Evolutionary conservation across 768 basidiomycete species (phyloP).

Genomic region (Tricholoma hemisulphureum): DNA sequence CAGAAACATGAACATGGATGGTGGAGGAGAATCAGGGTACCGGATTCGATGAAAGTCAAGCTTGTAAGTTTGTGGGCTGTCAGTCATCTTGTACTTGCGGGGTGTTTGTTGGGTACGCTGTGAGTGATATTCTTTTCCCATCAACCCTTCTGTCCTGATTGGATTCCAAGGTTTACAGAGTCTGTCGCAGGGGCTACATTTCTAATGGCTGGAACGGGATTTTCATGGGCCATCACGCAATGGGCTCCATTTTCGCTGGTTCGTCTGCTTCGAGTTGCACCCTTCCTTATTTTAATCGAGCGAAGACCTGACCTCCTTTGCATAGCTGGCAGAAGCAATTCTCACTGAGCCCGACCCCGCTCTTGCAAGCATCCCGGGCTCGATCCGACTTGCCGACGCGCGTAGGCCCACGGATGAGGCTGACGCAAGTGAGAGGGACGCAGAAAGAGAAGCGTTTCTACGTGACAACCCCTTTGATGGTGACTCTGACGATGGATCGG

Average conservation of each 20-base stretch:
- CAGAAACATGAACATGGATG: neutral
- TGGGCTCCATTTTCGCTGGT: slow-evolving; percentile 95
- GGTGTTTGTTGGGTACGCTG: slow-evolving; percentile 82
- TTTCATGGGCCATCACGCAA: slow-evolving; percentile 90
- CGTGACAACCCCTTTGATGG: slow-evolving; percentile 3
- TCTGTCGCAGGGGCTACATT: slow-evolving; percentile 69
- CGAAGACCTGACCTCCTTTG: neutral
- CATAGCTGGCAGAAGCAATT: slow-evolving; percentile 82
- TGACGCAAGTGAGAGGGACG: neutral
- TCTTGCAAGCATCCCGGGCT: slow-evolving; percentile 29
- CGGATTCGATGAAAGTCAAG: slow-evolving; percentile 52
- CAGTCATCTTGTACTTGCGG: slow-evolving; percentile 70
- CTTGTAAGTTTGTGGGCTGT: slow-evolving; percentile 75
- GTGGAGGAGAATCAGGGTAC: slow-evolving; percentile 27
- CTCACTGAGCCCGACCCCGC: slow-evolving; percentile 54
- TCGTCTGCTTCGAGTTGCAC: slow-evolving; percentile 19
- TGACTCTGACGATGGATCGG: slow-evolving; percentile 11
- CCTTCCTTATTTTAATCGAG: neutral
- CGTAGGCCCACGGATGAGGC: slow-evolving; percentile 34
- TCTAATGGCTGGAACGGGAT: slow-evolving; percentile 76
- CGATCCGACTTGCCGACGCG: slow-evolving; percentile 46
- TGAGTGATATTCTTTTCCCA: slow-evolving; percentile 40
- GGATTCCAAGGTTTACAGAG: slow-evolving; percentile 58
- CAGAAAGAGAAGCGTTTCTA: neutral
- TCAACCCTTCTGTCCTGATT: neutral